phyloP scores from a whole-genome alignment of 495 filamentous ascomycete species.

The Recurvomyces mirabilis region DNA sequence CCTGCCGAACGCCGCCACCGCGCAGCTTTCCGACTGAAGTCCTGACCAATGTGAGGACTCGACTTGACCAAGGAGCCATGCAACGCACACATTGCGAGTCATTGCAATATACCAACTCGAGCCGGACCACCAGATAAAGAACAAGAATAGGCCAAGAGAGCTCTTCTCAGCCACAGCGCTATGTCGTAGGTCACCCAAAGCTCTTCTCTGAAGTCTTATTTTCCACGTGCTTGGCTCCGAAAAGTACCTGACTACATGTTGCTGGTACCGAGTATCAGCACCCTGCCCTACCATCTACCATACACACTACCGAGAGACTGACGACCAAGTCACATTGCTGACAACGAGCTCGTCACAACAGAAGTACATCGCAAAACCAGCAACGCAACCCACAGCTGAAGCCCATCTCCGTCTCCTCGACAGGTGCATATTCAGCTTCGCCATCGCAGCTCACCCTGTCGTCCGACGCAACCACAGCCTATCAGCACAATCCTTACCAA shows the following conservation, averaged over 20 bases:
- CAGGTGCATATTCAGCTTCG: constrained; percentile 18
- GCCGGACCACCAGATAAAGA: not conserved
- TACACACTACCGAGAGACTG: no score
- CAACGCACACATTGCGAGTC: not conserved
- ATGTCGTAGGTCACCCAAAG: constrained; percentile 14
- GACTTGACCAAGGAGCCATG: not conserved
- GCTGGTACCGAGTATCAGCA: not conserved
- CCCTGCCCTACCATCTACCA: no score
- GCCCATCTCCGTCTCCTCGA: constrained; percentile 7
- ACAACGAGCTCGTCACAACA: constrained; percentile 1
- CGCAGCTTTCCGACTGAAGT: not conserved
- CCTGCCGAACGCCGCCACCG: not conserved
- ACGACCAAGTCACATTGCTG: no score
- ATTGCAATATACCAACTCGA: not conserved
- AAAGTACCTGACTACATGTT: no score
- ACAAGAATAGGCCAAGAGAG: not conserved
- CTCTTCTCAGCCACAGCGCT: no score
- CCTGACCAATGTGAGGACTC: constrained; percentile 4
- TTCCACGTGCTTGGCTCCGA: no score
- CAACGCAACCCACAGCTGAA: constrained; percentile 20
- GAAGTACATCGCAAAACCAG: constrained; percentile 15
- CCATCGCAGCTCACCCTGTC: constrained; percentile 22
- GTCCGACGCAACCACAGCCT: constrained; percentile 12
- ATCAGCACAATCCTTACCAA: constrained; percentile 15
- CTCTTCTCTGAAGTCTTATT: not conserved